Evolutionary conservation across 768 basidiomycete species (phyloP).

Genomic region (Tylopilus subfusipes): DNA sequence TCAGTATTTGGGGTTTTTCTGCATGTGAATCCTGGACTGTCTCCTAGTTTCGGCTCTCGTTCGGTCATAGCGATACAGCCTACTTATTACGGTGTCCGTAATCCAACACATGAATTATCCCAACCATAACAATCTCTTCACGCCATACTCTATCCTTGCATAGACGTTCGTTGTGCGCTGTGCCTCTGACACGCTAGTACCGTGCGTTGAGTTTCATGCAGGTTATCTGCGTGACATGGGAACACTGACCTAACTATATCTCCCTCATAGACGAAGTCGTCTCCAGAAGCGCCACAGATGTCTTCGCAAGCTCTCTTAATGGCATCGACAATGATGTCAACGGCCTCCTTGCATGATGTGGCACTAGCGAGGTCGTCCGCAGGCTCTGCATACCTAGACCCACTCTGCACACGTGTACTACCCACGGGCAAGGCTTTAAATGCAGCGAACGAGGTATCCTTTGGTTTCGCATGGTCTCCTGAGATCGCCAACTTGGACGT

Average conservation of each 20-base stretch:
- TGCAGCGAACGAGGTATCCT: slow-evolving; percentile 55
- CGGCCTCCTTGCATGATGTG: slow-evolving; percentile 71
- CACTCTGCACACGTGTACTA: slow-evolving; percentile 45
- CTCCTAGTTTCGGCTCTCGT: slow-evolving; percentile 1
- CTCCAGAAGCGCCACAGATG: slow-evolving; percentile 42
- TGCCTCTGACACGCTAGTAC: slow-evolving; percentile 70
- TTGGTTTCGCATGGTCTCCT: slow-evolving; percentile 32
- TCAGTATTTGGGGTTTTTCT: slow-evolving; percentile 2
- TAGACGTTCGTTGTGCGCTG: slow-evolving; percentile 81
- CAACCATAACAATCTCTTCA: slow-evolving; percentile 88
- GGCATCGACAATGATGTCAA: slow-evolving; percentile 67
- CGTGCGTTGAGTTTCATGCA: not conserved
- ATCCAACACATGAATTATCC: slow-evolving; percentile 34
- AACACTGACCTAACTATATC: slow-evolving; percentile 75
- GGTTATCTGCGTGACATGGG: not conserved
- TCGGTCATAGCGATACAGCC: slow-evolving; percentile 14
- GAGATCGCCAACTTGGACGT: slow-evolving; percentile 32
- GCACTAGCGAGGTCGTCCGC: slow-evolving; percentile 62
- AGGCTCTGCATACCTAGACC: slow-evolving; percentile 47
- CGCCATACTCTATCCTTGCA: slow-evolving; percentile 90
- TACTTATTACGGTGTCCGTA: slow-evolving; percentile 13
- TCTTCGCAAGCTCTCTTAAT: slow-evolving; percentile 68
- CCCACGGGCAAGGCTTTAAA: slow-evolving; percentile 81
- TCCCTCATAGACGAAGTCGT: slow-evolving; percentile 53
- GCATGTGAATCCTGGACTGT: slow-evolving; percentile 7